Base-by-base conservation (phyloP, 768 basidiomycete genomes). In the Leucosporidium yakuticum region DNA sequence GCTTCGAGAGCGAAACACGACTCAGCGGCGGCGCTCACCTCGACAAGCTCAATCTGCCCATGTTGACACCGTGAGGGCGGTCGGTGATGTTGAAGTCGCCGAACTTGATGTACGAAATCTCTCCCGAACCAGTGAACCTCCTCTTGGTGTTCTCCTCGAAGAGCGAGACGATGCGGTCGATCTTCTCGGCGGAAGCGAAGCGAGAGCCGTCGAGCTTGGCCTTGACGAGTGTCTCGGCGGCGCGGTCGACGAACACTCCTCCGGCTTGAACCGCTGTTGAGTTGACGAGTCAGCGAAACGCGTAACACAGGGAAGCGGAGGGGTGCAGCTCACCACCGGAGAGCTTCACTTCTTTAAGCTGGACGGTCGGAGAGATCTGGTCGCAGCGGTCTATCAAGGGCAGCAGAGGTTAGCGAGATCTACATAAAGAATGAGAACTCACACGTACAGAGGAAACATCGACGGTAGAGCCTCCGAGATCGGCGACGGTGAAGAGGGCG, bases 251-350 rank as follows among this genome's bases (percentile, higher is more conserved):
- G 23, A 58, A 58, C 36, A 58, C 25, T 3, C 57, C 57, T 11
- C 57, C 57, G n/a, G 57, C 57, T 58, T 58, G 57, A 36, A 58
- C 32, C 7, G 34, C 57, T 58, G 57, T 56, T 14, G 54, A n/a
- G 3, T 8, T 11, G 23, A 19, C 27, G 31, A 27, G 6, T 44
- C 39, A 44, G 39, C 3, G 39, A 19, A 5, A 27, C 6, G 23
- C 19, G 17, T 7, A 14, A 29, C 9, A n/a, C n/a, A n/a, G n/a
- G n/a, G 53, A 54, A 25, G 39, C 39, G 17, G 39, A 27, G 27
- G 27, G 25, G 6, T 12, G 27, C 20, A 5, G 23, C 32, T 56
- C 23, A 58, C 57, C 39, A 4, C 39, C 57, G 21, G 57, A 58
- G 6, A 32, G 36, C 36, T 58, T 58, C 1, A 58, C 57, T 20